Base-by-base conservation (phyloP, 2,329 filamentous ascomycete genomes). In the Ophiocordyceps australis region DNA sequence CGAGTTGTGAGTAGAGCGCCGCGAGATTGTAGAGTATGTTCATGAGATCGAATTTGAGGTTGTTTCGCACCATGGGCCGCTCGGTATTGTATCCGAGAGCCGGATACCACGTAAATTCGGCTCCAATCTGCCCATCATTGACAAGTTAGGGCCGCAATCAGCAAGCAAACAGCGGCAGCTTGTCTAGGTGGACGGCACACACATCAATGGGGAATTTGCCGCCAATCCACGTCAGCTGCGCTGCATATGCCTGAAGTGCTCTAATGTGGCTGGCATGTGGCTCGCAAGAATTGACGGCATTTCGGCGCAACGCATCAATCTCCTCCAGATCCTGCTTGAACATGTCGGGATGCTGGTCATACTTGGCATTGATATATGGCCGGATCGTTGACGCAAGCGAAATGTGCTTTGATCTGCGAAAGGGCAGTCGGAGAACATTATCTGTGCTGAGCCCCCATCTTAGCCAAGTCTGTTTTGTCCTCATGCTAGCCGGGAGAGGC, bases 261-360 rank as follows among this genome's bases (percentile, higher is more conserved):
- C 69, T 75, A 38, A 93, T 66, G 14, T 86, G 86, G 45, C 77
- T 92, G 5, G 68, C 59, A 45, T 98, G 89, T 3, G 89, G 73
- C 46, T 98, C 89, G 31, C 77, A 70, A 3, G 89, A 77, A 47
- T 83, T 81, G 28, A 93, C 63, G n/a, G 89, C 89, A 46, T 91
- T 80, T 33, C 68, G 67, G 5, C 89, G 74, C 30, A 95, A 57
- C 25, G 69, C 61, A 45, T 95, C 83, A 41, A 98, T 83, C 36
- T 77, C 67, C 43, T 85, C 73, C 30, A 72, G 70, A 55, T 98
- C 89, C 35, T 80, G 67, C 34, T 72, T 70, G 52, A 98, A 98
- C 76, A 93, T 92, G 50, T 94, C 83, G 18, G 89, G 86, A 46
- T 93, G 86, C 49, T 98, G 89, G 52, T 95, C 86, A 74, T 95